phyloP scores from a whole-genome alignment of 208 protist species.

The Herpetomonas samuelpessoai region DNA sequence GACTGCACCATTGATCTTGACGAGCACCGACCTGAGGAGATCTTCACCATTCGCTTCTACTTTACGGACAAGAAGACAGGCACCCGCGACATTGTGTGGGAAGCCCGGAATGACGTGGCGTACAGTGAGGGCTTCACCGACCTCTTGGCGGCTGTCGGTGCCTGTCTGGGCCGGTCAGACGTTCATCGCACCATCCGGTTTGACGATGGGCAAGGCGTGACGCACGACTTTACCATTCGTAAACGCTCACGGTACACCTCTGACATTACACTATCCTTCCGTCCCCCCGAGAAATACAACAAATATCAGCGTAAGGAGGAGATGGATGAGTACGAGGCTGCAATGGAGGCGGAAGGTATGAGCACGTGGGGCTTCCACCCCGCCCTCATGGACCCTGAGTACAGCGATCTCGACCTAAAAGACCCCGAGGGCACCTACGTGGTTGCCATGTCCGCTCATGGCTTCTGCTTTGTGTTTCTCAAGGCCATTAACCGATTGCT shows the following conservation, averaged over 20 bases:
- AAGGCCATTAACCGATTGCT: slow-evolving; percentile 66
- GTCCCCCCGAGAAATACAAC: slow-evolving; percentile 77
- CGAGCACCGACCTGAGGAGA: slow-evolving; percentile 82
- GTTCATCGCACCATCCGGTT: slow-evolving; percentile 90
- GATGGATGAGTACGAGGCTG: slow-evolving; percentile 72
- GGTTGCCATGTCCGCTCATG: slow-evolving; percentile 76
- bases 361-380: slow-evolving; percentile 88
- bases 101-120: slow-evolving; percentile 76
- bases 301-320: slow-evolving; percentile 75
- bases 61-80: slow-evolving; percentile 77
- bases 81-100: slow-evolving; percentile 73
- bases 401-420: slow-evolving; percentile 72
- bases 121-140: slow-evolving; percentile 86
- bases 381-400: slow-evolving; percentile 82
- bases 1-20: slow-evolving; percentile 88
- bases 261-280: slow-evolving; percentile 78
- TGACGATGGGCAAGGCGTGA: slow-evolving; percentile 69
- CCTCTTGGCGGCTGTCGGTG: slow-evolving; percentile 76
- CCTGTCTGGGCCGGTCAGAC: slow-evolving; percentile 74
- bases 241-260: slow-evolving; percentile 87
- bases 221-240: slow-evolving; percentile 74
- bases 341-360: slow-evolving; percentile 68
- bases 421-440: slow-evolving; percentile 84
- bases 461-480: slow-evolving; percentile 74
- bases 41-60: slow-evolving; percentile 84